Conservation (phyloP, 139 green algal species). For the Chlorella sorokiniana region DNA sequence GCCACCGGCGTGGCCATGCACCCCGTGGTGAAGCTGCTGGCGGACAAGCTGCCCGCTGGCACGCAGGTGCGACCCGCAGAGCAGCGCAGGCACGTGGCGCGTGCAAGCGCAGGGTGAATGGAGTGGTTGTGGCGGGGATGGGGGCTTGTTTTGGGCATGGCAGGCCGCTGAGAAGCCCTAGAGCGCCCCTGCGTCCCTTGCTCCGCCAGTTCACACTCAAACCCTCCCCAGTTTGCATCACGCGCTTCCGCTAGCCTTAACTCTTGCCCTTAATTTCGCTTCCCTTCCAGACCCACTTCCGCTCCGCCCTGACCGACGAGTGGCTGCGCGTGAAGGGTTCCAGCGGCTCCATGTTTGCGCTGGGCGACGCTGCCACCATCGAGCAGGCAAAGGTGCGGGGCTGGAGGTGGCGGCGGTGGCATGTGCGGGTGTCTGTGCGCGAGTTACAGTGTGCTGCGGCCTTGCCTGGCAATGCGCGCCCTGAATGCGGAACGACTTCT, state of each 20-base stretch:
- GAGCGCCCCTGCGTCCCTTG: no score
- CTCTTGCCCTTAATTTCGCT: no score
- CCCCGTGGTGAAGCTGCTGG: slow-evolving; percentile 83
- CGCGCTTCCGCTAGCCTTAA: background rate
- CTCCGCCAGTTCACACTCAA: no score
- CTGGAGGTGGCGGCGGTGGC: background rate
- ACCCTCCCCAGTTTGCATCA: background rate
- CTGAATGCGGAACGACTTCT: no score
- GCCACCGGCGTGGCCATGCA: slow-evolving; percentile 90
- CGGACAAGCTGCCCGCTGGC: slow-evolving; percentile 12
- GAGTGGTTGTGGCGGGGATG: background rate
- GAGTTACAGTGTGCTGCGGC: no score
- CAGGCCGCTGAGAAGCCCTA: no score
- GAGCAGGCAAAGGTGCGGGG: slow-evolving; percentile 57
- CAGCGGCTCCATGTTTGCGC: slow-evolving; percentile 80
- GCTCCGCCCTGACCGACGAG: slow-evolving; percentile 84
- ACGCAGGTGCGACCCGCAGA: slow-evolving; percentile 7
- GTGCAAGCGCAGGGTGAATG: background rate
- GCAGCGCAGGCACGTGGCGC: no score
- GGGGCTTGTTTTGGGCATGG: no score
- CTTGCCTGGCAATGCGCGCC: no score
- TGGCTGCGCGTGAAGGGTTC: slow-evolving; percentile 81
- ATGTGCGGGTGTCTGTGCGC: background rate
- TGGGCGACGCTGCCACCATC: slow-evolving; percentile 91
- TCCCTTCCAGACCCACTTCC: slow-evolving; percentile 79